These are phyloP conservation scores for Senna tora DNA, from an alignment of 306 rosid genomes.

Conservation along the genomic window DNA sequence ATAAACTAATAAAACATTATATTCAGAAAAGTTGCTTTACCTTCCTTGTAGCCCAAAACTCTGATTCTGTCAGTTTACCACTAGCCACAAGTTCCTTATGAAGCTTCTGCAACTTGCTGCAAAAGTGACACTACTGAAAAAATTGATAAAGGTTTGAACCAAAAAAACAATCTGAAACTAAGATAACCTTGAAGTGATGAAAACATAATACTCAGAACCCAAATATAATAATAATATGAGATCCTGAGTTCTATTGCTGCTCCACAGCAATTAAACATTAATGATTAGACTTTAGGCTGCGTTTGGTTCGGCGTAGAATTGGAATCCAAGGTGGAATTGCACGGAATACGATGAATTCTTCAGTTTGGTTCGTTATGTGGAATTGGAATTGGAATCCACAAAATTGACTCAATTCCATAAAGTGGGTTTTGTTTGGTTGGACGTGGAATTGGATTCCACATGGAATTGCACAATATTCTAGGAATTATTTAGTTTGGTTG, in stretches of 20 bases:
- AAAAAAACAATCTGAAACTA: constrained; percentile 19
- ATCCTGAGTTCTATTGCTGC: constrained; percentile 16
- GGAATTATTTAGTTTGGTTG: too few relatives aligned
- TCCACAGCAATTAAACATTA: constrained; percentile 30
- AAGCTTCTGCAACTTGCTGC: constrained; percentile 88
- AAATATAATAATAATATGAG: constrained; percentile 19
- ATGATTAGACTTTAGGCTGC: too few relatives aligned
- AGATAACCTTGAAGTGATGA: constrained; percentile 26
- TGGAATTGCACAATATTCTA: too few relatives aligned
- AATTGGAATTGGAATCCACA: too few relatives aligned
- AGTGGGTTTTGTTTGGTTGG: too few relatives aligned
- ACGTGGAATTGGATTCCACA: too few relatives aligned
- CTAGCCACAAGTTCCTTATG: constrained; percentile 85
- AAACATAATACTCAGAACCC: constrained; percentile 20
- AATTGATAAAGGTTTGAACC: constrained; percentile 27
- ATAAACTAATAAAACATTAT: constrained; percentile 23
- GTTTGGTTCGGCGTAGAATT: too few relatives aligned
- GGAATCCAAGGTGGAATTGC: too few relatives aligned
- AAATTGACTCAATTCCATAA: too few relatives aligned
- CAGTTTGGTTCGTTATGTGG: too few relatives aligned
- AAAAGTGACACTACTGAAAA: constrained; percentile 42
- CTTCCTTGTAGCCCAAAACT: constrained; percentile 98
- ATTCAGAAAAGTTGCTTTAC: constrained; percentile 38
- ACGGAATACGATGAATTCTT: too few relatives aligned
- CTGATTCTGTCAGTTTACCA: constrained; percentile 89